Conservation (phyloP, 2,329 filamentous ascomycete species). For the Hymenoscyphus fructigenus region DNA sequence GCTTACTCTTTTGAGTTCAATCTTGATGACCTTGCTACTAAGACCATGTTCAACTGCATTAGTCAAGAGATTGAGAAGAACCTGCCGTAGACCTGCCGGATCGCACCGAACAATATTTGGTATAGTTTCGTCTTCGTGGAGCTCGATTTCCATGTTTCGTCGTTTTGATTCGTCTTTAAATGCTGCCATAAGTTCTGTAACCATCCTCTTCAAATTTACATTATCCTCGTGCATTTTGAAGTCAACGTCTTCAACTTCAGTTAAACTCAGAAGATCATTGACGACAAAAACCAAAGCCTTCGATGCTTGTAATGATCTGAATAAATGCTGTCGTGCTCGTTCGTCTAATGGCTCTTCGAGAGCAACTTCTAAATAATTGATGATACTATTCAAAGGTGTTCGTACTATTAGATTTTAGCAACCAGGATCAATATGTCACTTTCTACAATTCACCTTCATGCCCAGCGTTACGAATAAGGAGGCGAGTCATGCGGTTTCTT, state of each 20-base stretch:
- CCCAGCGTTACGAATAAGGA: slow-evolving; percentile 62
- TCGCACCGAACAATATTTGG: slow-evolving; percentile 25
- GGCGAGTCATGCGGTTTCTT: slow-evolving; percentile 23
- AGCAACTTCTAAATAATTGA: slow-evolving; percentile 89
- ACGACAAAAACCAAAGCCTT: slow-evolving; percentile 91
- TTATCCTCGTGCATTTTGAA: slow-evolving; percentile 24
- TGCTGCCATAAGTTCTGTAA: slow-evolving; percentile 18
- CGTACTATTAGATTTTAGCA: slow-evolving; percentile 41
- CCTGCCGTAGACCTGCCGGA: slow-evolving; percentile 23
- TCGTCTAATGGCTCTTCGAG: slow-evolving; percentile 74
- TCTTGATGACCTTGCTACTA: slow-evolving; percentile 13
- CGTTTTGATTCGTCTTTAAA: slow-evolving; percentile 16
- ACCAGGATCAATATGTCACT: not conserved
- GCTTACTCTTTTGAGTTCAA: slow-evolving; percentile 19
- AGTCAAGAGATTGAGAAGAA: slow-evolving; percentile 24
- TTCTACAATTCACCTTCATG: slow-evolving; percentile 58
- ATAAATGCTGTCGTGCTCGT: slow-evolving; percentile 81
- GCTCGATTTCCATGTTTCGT: slow-evolving; percentile 17
- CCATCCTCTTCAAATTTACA: slow-evolving; percentile 20
- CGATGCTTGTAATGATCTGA: slow-evolving; percentile 81
- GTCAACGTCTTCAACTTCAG: slow-evolving; percentile 69
- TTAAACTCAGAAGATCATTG: slow-evolving; percentile 83
- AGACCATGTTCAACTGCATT: slow-evolving; percentile 27
- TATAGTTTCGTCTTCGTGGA: slow-evolving; percentile 17
- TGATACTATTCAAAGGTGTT: slow-evolving; percentile 86